Percentiles rank a stretch among this genome's conserved stretches.
These are phyloP conservation scores for Hypericum perforatum DNA, from an alignment of 345 rosid species.

Conservation along the genomic window DNA sequence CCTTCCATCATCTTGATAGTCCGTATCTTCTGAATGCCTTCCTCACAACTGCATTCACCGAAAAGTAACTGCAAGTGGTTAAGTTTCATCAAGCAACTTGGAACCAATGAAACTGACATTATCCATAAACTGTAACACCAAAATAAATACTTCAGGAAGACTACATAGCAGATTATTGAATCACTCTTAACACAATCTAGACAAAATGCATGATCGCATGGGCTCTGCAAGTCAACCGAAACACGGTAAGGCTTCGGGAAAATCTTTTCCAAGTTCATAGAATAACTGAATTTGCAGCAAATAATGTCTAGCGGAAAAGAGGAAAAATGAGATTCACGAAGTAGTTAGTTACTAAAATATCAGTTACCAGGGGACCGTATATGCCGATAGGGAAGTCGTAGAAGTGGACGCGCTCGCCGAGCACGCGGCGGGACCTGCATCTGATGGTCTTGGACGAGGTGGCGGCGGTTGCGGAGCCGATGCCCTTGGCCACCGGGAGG, in stretches of 20 bases:
- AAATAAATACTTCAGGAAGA: too few relatives aligned
- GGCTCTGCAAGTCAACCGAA: constrained; percentile 45
- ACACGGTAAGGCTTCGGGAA: not conserved
- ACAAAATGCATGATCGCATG: constrained; percentile 92
- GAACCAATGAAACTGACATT: too few relatives aligned
- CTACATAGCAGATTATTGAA: constrained; percentile 81
- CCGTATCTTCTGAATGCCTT: constrained; percentile 89
- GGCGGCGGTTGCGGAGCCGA: constrained; percentile 64
- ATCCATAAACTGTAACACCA: too few relatives aligned
- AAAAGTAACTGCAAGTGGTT: constrained; percentile 2
- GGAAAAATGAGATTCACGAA: too few relatives aligned
- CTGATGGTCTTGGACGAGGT: constrained; percentile 57
- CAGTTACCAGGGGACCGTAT: constrained; percentile 92
- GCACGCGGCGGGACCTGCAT: constrained; percentile 82
- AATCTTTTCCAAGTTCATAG: too few relatives aligned
- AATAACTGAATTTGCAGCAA: too few relatives aligned
- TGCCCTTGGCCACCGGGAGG: constrained; percentile 93
- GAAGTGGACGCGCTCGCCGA: constrained; percentile 93
- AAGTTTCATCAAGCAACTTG: too few relatives aligned
- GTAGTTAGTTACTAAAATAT: too few relatives aligned
- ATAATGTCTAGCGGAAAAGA: too few relatives aligned
- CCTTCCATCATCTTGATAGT: constrained; percentile 97
- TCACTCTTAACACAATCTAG: constrained; percentile 94
- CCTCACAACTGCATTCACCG: constrained; percentile 61
- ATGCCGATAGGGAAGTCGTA: constrained; percentile 94